Evolutionary conservation across 805 yeast species (phyloP).

Genomic region (Candida ipomoeae): DNA sequence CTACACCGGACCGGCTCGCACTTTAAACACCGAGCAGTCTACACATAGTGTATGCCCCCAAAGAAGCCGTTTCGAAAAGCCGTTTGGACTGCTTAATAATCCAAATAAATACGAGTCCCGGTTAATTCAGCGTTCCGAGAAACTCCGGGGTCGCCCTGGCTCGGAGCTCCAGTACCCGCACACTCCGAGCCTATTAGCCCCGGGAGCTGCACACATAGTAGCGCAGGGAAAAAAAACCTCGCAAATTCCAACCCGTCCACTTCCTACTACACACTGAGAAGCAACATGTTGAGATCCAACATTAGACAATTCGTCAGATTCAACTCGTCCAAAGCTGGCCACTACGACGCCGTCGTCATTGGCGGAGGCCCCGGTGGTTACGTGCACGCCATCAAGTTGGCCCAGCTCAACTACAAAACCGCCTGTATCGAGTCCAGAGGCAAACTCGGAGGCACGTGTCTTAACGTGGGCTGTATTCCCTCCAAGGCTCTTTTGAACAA

Average conservation of each 20-base stretch:
- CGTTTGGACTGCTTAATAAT: no score
- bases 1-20: no score
- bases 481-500: slow-evolving; percentile 94
- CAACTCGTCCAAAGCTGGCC: slow-evolving; percentile 42
- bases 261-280: neutral
- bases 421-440: slow-evolving; percentile 99
- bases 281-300: slow-evolving; percentile 20
- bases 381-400: slow-evolving; percentile 98
- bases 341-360: slow-evolving; percentile 88
- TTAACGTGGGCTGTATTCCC: slow-evolving; percentile 98
- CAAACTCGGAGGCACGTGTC: slow-evolving; percentile 93
- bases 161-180: slow-evolving; percentile 4
- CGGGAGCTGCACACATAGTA: neutral
- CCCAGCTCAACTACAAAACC: slow-evolving; percentile 89
- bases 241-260: neutral
- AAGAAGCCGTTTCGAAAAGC: no score
- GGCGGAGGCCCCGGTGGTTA: slow-evolving; percentile 99
- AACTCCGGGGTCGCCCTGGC: neutral
- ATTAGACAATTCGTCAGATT: slow-evolving; percentile 36
- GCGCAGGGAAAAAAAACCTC: slow-evolving; percentile 5
- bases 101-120: no score
- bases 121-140: neutral
- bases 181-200: slow-evolving; percentile 3
- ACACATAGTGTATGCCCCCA: no score
- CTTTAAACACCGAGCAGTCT: no score